Conservation (phyloP, 495 filamentous ascomycete genomes). For the Barbatosphaeria neglecta region DNA sequence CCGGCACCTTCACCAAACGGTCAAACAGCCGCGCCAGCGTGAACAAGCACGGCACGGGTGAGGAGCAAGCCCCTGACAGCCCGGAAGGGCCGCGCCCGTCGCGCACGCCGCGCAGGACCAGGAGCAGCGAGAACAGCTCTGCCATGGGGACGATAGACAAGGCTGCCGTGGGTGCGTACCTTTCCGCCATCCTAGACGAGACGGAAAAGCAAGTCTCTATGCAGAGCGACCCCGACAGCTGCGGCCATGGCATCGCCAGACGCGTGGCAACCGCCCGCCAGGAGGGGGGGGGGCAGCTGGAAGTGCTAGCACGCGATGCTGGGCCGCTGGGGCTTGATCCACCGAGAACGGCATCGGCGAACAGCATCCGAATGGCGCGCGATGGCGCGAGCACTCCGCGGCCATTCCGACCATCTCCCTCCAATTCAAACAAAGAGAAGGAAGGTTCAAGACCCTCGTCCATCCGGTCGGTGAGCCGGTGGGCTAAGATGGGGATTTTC, state of each 20-base stretch:
- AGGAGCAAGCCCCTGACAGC: constrained; percentile 2
- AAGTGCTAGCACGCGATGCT: neutral
- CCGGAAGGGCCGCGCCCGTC: neutral
- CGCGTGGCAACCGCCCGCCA: constrained; percentile 8
- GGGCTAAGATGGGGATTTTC: constrained; percentile 20
- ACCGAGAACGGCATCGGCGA: constrained; percentile 6
- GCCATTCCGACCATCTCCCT: constrained; percentile 8
- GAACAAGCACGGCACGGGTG: constrained; percentile 6
- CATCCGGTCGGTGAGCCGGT: constrained; percentile 13
- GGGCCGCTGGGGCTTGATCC: too few relatives aligned
- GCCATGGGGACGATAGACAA: too few relatives aligned
- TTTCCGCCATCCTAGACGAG: constrained; percentile 29
- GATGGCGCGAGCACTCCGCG: constrained; percentile 1
- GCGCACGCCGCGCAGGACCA: neutral
- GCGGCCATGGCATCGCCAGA: constrained; percentile 14
- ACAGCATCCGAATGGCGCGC: constrained; percentile 7
- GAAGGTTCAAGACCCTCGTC: constrained; percentile 6
- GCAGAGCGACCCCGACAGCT: too few relatives aligned
- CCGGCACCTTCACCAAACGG: constrained; percentile 50
- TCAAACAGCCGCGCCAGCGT: constrained; percentile 27
- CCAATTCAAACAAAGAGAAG: constrained; percentile 17
- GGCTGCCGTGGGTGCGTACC: constrained; percentile 3
- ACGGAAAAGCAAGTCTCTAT: too few relatives aligned
- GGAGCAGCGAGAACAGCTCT: neutral
- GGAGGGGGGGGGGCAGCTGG: constrained; percentile 9